A percentile compares a stretch with the other conserved stretches of the same genome.
These are phyloP conservation scores for Tuctoria greenei DNA, from an alignment of 176 grass and related monocot species.

Conservation along the genomic window DNA sequence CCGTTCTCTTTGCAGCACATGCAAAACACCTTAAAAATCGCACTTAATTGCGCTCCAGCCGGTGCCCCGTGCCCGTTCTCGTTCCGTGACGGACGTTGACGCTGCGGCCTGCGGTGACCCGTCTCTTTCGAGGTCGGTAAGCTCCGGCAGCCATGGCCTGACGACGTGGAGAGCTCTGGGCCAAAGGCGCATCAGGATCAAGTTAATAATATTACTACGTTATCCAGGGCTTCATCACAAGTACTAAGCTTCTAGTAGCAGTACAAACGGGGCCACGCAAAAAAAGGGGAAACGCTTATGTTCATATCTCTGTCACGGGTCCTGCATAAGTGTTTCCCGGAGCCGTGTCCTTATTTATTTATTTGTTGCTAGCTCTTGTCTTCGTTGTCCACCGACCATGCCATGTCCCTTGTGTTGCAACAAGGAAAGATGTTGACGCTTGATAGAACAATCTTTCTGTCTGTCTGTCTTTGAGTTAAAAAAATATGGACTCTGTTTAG, in stretches of 20 bases:
- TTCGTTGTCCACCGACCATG: too few relatives aligned
- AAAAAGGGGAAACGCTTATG: neutral
- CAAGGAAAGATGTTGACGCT: too few relatives aligned
- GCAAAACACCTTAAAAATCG: neutral
- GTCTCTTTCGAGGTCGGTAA: conserved; percentile 34
- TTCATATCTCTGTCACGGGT: conserved; percentile 19
- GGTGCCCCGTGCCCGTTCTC: neutral
- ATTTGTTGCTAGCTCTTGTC: conserved; percentile 33
- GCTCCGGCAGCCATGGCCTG: conserved; percentile 18
- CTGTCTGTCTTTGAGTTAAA: too few relatives aligned
- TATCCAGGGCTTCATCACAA: conserved; percentile 34
- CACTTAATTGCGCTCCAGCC: neutral
- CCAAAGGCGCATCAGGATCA: conserved; percentile 2
- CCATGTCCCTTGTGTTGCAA: too few relatives aligned
- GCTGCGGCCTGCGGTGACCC: conserved; percentile 34
- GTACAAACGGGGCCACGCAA: conserved; percentile 2
- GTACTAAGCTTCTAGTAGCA: neutral
- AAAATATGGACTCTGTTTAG: too few relatives aligned
- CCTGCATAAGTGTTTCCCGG: neutral
- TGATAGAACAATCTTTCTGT: too few relatives aligned
- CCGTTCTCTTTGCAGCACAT: neutral
- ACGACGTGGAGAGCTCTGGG: neutral
- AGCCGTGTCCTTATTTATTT: conserved; percentile 18
- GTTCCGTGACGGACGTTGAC: conserved; percentile 6
- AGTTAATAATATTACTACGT: conserved; percentile 28